phyloP scores from a whole-genome alignment of 225 moss, liverwort and hornwort genomes.

The Pseudoscleropodium purum region DNA sequence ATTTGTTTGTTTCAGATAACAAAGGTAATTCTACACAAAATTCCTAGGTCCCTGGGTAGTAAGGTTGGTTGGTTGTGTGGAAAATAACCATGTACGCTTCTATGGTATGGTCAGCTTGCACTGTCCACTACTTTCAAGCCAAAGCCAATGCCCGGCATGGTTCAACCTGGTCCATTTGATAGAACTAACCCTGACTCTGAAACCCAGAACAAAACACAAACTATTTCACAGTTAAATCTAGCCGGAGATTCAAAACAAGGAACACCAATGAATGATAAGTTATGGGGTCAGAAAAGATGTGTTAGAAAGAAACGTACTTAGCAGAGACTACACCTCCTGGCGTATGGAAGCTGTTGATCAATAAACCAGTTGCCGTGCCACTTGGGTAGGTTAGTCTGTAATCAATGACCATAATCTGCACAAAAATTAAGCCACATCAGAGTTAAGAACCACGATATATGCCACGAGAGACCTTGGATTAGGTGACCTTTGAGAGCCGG shows the following conservation, averaged over 20 bases:
- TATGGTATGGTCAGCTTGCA: neutral
- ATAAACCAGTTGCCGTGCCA: constrained; percentile 80
- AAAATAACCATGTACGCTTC: neutral
- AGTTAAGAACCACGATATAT: neutral
- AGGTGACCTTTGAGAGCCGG: neutral
- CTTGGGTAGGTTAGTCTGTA: constrained; percentile 78
- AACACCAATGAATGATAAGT: neutral
- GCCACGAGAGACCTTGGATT: neutral
- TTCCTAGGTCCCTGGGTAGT: neutral
- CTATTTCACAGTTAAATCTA: neutral
- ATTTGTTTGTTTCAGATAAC: neutral
- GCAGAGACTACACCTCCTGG: constrained; percentile 49
- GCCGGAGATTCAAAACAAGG: neutral
- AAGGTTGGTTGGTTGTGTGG: neutral
- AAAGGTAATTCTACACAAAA: neutral
- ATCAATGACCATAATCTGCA: constrained; percentile 79
- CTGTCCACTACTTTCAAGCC: neutral
- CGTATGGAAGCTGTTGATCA: constrained; percentile 94
- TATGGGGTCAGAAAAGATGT: neutral
- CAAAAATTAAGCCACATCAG: neutral
- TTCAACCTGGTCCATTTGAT: neutral
- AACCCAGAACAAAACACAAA: neutral
- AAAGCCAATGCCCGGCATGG: neutral
- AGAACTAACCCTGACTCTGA: neutral
- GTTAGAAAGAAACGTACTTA: constrained; percentile 19